Evolutionary conservation across 805 yeast genomes (phyloP).

Genomic region (Sporopachydermia lactativora): DNA sequence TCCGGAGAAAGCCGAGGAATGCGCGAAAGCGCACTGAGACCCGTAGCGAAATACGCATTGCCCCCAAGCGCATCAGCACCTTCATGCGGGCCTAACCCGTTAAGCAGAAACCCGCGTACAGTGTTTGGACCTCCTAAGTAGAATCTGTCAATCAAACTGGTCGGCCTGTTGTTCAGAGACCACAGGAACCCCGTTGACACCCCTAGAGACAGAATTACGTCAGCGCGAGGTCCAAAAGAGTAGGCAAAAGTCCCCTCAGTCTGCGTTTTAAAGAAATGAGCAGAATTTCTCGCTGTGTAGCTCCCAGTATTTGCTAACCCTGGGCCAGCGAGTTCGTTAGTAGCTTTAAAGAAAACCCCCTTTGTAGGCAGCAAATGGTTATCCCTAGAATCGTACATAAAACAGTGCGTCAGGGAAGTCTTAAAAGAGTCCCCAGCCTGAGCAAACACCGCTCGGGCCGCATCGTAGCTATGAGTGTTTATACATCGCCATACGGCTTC

Average conservation of each 20-base stretch:
- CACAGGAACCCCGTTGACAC: slow-evolving; percentile 42
- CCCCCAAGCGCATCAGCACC: slow-evolving; percentile 54
- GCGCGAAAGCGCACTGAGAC: slow-evolving; percentile 42
- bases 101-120: slow-evolving; percentile 53
- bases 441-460: slow-evolving; percentile 41
- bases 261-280: slow-evolving; percentile 19
- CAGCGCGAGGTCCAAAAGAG: slow-evolving; percentile 20
- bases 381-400: slow-evolving; percentile 29
- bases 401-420: slow-evolving; percentile 31
- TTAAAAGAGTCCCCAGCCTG: slow-evolving; percentile 54
- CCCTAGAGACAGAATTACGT: slow-evolving; percentile 35
- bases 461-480: slow-evolving; percentile 27
- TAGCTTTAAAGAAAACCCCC: slow-evolving; percentile 28
- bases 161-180: slow-evolving; percentile 20
- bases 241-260: slow-evolving; percentile 22
- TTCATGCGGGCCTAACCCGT: slow-evolving; percentile 53
- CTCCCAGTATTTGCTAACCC: slow-evolving; percentile 10
- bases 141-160: slow-evolving; percentile 68
- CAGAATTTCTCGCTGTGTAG: slow-evolving; percentile 11
- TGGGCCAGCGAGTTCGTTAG: slow-evolving; percentile 32
- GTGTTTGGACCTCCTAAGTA: slow-evolving; percentile 71
- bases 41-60: slow-evolving; percentile 38
- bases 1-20: slow-evolving; percentile 37
- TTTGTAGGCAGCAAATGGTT: slow-evolving; percentile 27
- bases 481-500: slow-evolving; percentile 44